These are phyloP conservation scores for Tylopilus felleus DNA, from an alignment of 768 basidiomycete genomes.

Conservation along the genomic window DNA sequence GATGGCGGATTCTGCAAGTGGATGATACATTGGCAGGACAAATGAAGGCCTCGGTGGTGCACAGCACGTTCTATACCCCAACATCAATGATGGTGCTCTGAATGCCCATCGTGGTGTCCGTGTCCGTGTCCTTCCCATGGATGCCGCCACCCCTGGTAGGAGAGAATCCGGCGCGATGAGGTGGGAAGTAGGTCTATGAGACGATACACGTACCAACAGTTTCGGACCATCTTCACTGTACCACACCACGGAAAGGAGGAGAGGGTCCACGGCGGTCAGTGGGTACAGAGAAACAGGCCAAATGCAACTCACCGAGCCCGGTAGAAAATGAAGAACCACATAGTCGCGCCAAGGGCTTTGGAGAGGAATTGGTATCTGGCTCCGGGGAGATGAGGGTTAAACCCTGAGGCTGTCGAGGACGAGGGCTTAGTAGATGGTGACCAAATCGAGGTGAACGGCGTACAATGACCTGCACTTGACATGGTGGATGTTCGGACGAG, in stretches of 20 bases:
- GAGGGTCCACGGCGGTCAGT: constrained; percentile 1
- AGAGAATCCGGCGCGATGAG: background rate
- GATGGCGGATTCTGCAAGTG: background rate
- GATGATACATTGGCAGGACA: constrained; percentile 6
- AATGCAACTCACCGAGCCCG: constrained; percentile 71
- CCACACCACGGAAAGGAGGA: background rate
- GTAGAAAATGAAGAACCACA: constrained; percentile 99
- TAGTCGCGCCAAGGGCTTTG: constrained; percentile 84
- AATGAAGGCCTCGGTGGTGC: background rate
- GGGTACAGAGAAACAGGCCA: background rate
- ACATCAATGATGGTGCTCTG: constrained; percentile 41
- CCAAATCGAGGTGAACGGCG: constrained; percentile 5
- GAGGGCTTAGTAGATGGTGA: constrained; percentile 1
- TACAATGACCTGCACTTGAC: constrained; percentile 33
- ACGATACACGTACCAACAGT: constrained; percentile 47
- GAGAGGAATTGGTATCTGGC: constrained; percentile 73
- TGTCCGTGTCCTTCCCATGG: constrained; percentile 65
- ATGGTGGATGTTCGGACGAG: constrained; percentile 27
- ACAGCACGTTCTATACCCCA: constrained; percentile 11
- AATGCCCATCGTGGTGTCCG: constrained; percentile 37
- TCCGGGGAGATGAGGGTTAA: constrained; percentile 84
- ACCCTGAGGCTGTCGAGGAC: constrained; percentile 57
- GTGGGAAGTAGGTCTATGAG: background rate
- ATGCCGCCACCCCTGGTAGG: constrained; percentile 50
- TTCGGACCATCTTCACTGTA: constrained; percentile 74